Evolutionary conservation across 2,329 filamentous ascomycete genomes (phyloP), one percentile per base, ranked within the genome.

Genomic region (Cercospora sesami): DNA sequence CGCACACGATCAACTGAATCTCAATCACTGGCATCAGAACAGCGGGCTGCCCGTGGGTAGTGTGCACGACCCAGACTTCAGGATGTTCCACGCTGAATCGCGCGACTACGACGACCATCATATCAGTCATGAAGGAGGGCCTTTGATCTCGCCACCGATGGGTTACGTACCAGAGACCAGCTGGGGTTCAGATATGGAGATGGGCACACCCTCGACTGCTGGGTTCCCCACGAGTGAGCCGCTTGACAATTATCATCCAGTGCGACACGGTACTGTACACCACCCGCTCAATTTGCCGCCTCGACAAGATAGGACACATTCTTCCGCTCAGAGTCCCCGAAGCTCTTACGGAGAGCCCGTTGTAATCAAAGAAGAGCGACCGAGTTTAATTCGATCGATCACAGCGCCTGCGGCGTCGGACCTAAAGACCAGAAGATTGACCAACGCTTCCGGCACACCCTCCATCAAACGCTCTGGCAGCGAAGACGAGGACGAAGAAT

Each of bases 401-500:
- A 75, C 75, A 28, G 75, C 75, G 10, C 75, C 74, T 28, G 67
- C 72, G 58, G 65, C 65, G n/a, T 68, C 68, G 9, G 68, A 68
- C 10, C 66, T 65, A 8, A 68, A 66, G 57, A 69, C 66, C 30
- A 68, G 64, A 57, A 68, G 67, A 62, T 31, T 51, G 51, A 64
- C 64, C 28, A 66, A 71, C 23, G 45, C 66, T 21, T 68, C 65
- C 14, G 67, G 60, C 21, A 69, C 70, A 9, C 62, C 72, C 1
- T 65, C 70, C 18, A 65, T 72, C 63, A 77, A 73, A 64, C 72
- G 70, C 9, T 68, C 66, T 8, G 72, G 68, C 28, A 75, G 73
- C 68, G 76, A 77, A 21, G 74, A 76, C 18, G 75, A 74, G 64
- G 75, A 77, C 53, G 75, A 77, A 9, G 74, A 75, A 12, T 75